Conservation (phyloP, 768 basidiomycete species). For the Mycena kentingensis region DNA sequence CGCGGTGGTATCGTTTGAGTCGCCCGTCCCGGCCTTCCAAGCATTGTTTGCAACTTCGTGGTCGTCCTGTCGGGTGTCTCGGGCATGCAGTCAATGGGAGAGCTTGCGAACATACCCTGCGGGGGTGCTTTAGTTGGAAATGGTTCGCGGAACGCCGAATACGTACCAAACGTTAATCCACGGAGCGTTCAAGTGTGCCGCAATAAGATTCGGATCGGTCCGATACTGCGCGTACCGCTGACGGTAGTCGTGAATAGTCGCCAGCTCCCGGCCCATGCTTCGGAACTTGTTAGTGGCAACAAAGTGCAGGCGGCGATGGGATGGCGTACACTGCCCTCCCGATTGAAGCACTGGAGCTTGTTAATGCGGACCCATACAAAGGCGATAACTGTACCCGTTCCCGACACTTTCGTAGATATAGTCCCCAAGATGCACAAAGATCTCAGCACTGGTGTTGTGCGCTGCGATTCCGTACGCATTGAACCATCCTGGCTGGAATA, state of each 20-base stretch:
- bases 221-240: constrained; percentile 54
- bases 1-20: constrained; percentile 53
- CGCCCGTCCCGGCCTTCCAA: constrained; percentile 58
- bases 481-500: constrained; percentile 49
- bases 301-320: not conserved
- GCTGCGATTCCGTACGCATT: constrained; percentile 62
- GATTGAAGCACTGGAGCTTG: constrained; percentile 41
- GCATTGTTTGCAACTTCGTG: constrained; percentile 58
- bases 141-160: too few relatives aligned
- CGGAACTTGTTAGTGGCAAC: not conserved
- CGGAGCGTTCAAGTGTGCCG: constrained; percentile 50
- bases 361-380: not conserved
- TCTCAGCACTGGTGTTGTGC: constrained; percentile 51
- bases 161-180: constrained; percentile 60
- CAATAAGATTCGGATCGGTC: constrained; percentile 49
- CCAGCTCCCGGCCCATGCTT: constrained; percentile 52
- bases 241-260: constrained; percentile 57
- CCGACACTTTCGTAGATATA: constrained; percentile 57
- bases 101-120: too few relatives aligned
- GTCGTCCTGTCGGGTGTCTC: constrained; percentile 51
- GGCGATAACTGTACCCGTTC: constrained; percentile 27
- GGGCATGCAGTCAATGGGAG: too few relatives aligned
- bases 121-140: not conserved
- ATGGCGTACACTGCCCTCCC: constrained; percentile 40
- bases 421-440: constrained; percentile 61